These are phyloP conservation scores for Gentiana dahurica DNA, from an alignment of 257 asterid species.

Conservation along the genomic window DNA sequence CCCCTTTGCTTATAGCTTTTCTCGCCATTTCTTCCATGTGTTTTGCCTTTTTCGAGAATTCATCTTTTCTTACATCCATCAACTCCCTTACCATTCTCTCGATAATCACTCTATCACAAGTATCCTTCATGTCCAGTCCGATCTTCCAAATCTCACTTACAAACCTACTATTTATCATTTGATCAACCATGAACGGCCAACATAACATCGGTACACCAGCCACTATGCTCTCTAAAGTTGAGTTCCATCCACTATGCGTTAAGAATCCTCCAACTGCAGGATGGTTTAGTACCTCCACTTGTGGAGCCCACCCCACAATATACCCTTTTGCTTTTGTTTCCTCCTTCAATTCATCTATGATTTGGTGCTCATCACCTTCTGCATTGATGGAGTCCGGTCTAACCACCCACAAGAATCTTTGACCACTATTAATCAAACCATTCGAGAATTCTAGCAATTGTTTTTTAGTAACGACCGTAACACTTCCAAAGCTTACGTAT, in stretches of 20 bases:
- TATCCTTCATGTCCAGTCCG: constrained; percentile 7
- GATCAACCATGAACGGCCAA: constrained; percentile 9
- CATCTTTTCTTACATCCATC: constrained; percentile 6
- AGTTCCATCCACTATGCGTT: constrained; percentile 2
- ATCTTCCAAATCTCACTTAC: constrained; percentile 8
- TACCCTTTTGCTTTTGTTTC: constrained; percentile 4
- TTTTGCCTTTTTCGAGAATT: background rate
- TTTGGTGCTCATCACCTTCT: constrained; percentile 2
- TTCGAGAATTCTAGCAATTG: constrained; percentile 27
- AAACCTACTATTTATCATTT: constrained; percentile 1
- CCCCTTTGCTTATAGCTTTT: background rate
- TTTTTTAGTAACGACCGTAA: constrained; percentile 7
- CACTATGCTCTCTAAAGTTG: constrained; percentile 4
- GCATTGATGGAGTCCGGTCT: constrained; percentile 6
- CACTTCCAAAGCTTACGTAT: constrained; percentile 25
- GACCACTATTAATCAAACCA: constrained; percentile 23
- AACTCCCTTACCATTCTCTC: constrained; percentile 2
- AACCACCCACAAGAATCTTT: constrained; percentile 22
- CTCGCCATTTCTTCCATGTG: constrained; percentile 2
- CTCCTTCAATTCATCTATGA: constrained; percentile 9
- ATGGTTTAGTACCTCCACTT: constrained; percentile 1
- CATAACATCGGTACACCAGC: constrained; percentile 9
- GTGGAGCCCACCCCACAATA: constrained; percentile 6
- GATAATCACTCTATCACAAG: constrained; percentile 3
- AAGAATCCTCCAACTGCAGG: background rate